Base-by-base conservation (phyloP, 768 basidiomycete species). In the Hypholoma fasciculare region DNA sequence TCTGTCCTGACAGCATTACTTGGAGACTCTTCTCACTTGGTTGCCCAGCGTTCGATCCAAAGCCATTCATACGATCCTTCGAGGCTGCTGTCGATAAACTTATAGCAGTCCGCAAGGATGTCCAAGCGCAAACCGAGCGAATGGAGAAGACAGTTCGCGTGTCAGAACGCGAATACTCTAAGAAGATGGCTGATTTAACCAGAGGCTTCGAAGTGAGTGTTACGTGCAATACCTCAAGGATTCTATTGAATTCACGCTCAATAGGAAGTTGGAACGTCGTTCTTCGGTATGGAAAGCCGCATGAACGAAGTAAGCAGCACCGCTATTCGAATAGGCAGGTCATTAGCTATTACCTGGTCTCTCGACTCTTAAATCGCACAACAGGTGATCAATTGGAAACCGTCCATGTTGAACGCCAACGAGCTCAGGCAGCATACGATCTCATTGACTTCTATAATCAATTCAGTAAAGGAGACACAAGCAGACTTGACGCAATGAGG, bases 321-420 rank as follows among this genome's bases (percentile, higher is more conserved):
- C 13, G 94, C 97, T 13, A 88, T 98, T 48, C 82, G 96, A 49
- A 97, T 98, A 64, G 97, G 96, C 89, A 52, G 63, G 84, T 61
- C 39, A 27, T 14, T 42, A 40, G 34, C 8, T n/a, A 8, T 30
- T 27, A 9, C 17, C 1, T 11, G 0, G 7, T 49, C 2, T 8
- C 38, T 27, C 17, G 48, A 7, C 17, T 36, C 49, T 42, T 34
- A 43, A 49, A 26, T 2, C 20, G n/a, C n/a, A 12, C 2, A 36
- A 13, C 66, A 96, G 94, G 95, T 43, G 96, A 98, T 74, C 94
- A 98, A 71, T 82, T 99, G 43, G 96, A 99, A 73, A 91, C 90
- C 0, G 87, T 98, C 16, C 95, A 97, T 69, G 83, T 94, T 54
- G 91, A 96, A 62, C 84, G 96, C 14, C 91, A 94, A 70, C 80